These are phyloP conservation scores for Aspergillus sclerotiicarbonarius DNA, from an alignment of 495 filamentous ascomycete species.

Conservation along the genomic window DNA sequence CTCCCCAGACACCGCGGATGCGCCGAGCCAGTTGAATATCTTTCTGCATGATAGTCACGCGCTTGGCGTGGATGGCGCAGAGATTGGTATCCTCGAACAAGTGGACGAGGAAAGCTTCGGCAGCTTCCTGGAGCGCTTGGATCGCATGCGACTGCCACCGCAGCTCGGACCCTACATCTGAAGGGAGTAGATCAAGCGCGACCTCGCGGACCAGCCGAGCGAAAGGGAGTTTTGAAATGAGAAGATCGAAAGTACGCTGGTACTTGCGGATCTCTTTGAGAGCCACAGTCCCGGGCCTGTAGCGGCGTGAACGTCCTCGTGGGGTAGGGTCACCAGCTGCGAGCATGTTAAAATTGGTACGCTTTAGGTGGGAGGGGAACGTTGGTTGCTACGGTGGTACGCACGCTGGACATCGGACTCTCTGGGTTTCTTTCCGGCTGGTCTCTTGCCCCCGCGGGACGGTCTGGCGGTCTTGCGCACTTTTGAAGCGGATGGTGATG, in stretches of 20 bases:
- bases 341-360: background rate
- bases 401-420: slow-evolving; percentile 41
- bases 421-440: slow-evolving; percentile 18
- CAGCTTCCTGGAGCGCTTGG: slow-evolving; percentile 83
- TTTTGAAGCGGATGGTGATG: slow-evolving; percentile 6
- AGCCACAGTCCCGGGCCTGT: slow-evolving; percentile 80
- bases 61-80: slow-evolving; percentile 92
- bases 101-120: slow-evolving; percentile 90
- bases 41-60: slow-evolving; percentile 97
- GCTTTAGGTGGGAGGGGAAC: background rate
- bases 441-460: slow-evolving; percentile 22
- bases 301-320: slow-evolving; percentile 61
- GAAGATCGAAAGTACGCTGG: slow-evolving; percentile 77
- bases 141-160: slow-evolving; percentile 94
- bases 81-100: slow-evolving; percentile 95
- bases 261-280: slow-evolving; percentile 83
- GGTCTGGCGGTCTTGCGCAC: slow-evolving; percentile 21
- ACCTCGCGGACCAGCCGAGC: slow-evolving; percentile 88
- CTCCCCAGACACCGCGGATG: slow-evolving; percentile 72
- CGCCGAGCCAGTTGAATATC: slow-evolving; percentile 87
- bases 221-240: slow-evolving; percentile 82
- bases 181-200: slow-evolving; percentile 55
- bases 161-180: slow-evolving; percentile 55
- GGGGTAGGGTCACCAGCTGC: slow-evolving; percentile 73
- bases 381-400: slow-evolving; percentile 10